Evolutionary conservation across 192 early-diverging fungal genomes (phyloP).

Genomic region (Coemansia sp.): DNA sequence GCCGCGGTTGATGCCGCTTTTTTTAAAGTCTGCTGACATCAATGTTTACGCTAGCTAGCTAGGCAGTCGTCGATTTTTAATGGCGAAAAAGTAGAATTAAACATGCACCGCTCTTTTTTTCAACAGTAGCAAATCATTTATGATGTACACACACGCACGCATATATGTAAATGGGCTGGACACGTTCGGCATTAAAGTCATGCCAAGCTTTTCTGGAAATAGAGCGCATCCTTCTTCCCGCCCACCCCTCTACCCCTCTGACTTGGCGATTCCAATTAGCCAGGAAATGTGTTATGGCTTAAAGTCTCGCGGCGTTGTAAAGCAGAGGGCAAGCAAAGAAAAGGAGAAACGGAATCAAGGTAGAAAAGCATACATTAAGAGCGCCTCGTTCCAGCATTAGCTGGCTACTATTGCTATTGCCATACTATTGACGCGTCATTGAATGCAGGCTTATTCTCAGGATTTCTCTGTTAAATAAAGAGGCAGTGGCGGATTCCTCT

Average conservation of each 20-base stretch:
- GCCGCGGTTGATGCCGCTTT: neutral
- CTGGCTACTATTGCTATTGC: neutral
- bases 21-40: neutral
- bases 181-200: neutral
- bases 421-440: neutral
- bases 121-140: neutral
- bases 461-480: neutral
- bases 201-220: neutral
- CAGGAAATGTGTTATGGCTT: neutral
- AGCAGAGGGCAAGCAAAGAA: neutral
- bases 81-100: neutral
- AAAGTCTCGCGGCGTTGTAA: neutral
- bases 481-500: neutral
- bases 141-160: neutral
- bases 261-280: neutral
- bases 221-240: neutral
- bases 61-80: too few relatives aligned
- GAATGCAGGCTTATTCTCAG: constrained; percentile 1
- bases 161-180: neutral
- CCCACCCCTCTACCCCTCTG: neutral
- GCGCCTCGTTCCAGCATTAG: neutral
- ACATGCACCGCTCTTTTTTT: neutral
- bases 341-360: neutral
- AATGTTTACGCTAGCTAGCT: neutral
- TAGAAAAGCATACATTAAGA: neutral